phyloP scores from a whole-genome alignment of 495 filamentous ascomycete species.

The Penicillium silybi region DNA sequence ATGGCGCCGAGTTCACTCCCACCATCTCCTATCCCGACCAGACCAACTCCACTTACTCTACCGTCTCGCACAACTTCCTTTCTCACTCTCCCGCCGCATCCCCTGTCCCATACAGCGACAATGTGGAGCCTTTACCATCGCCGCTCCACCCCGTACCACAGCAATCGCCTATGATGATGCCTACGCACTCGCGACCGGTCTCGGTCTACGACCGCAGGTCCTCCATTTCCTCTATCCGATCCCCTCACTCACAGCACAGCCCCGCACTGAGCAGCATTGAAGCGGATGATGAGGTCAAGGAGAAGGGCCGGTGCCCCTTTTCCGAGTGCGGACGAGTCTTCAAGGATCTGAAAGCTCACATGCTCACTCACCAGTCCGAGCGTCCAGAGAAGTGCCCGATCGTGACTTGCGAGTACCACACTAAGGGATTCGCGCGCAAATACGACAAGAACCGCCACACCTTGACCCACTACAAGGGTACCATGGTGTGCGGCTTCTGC shows the following conservation, averaged over 20 bases:
- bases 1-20: constrained; percentile 25
- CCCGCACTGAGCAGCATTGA: constrained; percentile 49
- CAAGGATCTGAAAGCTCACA: constrained; percentile 92
- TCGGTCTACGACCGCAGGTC: constrained; percentile 46
- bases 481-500: constrained; percentile 98
- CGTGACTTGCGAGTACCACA: constrained; percentile 87
- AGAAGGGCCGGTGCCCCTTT: constrained; percentile 74
- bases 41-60: constrained; percentile 20
- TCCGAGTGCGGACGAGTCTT: constrained; percentile 86
- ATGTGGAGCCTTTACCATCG: constrained; percentile 23
- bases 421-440: constrained; percentile 93
- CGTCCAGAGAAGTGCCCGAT: constrained; percentile 97
- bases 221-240: constrained; percentile 54
- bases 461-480: constrained; percentile 97
- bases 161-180: constrained; percentile 36
- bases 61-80: constrained; percentile 24
- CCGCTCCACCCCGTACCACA: constrained; percentile 26
- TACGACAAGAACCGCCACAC: constrained; percentile 99
- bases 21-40: constrained; percentile 35
- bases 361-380: constrained; percentile 93
- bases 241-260: constrained; percentile 52
- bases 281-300: constrained; percentile 57
- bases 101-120: constrained; percentile 28
- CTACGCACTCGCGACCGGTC: constrained; percentile 34
- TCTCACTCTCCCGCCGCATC: constrained; percentile 35